Evolutionary conservation across 306 rosid genomes (phyloP).

Genomic region (Quercus alba): DNA sequence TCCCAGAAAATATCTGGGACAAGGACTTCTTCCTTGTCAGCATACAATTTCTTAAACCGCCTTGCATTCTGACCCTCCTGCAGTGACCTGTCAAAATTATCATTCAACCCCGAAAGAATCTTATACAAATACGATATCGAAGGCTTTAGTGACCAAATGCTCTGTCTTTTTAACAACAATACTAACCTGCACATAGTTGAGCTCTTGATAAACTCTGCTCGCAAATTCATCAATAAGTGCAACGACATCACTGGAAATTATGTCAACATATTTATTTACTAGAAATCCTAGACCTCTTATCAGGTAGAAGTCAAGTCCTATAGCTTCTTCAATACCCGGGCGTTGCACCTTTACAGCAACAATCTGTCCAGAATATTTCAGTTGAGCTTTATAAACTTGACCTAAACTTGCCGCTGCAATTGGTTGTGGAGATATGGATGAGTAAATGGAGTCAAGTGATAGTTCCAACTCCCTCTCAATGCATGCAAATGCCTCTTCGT

Average conservation of each 20-base stretch:
- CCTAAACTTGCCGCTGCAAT: conserved; percentile 99
- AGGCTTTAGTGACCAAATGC: not conserved
- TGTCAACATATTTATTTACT: conserved; percentile 74
- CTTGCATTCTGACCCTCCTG: conserved; percentile 97
- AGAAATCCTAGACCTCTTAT: conserved; percentile 73
- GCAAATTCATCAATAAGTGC: conserved; percentile 93
- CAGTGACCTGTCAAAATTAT: conserved; percentile 87
- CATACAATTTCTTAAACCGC: conserved; percentile 82
- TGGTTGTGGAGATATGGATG: conserved; percentile 67
- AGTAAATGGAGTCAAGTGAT: conserved; percentile 69
- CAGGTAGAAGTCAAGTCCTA: conserved; percentile 89
- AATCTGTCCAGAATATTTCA: conserved; percentile 55
- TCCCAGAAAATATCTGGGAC: conserved; percentile 97
- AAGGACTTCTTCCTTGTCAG: conserved; percentile 82
- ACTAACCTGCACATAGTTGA: conserved; percentile 94
- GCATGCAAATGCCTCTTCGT: conserved; percentile 79
- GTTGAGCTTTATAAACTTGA: conserved; percentile 87
- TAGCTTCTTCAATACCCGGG: conserved; percentile 85
- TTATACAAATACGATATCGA: conserved; percentile 8
- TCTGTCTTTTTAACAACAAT: not conserved
- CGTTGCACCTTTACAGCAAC: conserved; percentile 98
- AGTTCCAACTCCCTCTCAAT: conserved; percentile 77
- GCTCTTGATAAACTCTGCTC: conserved; percentile 89
- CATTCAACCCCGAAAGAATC: conserved; percentile 59
- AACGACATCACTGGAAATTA: conserved; percentile 78